Base-by-base conservation (phyloP, 768 basidiomycete species). In the Galerina sulciceps region DNA sequence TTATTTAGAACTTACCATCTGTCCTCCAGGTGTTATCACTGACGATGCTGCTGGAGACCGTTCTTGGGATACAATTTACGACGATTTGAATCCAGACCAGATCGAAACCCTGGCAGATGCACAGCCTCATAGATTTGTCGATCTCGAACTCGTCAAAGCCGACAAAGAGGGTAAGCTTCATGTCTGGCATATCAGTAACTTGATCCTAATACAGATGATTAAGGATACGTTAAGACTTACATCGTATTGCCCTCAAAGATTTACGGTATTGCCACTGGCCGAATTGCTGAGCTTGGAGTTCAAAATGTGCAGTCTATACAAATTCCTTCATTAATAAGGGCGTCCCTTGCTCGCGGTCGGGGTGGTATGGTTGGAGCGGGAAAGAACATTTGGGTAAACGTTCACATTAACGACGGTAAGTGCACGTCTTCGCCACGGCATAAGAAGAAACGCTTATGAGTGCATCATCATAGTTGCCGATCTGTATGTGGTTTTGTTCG, bases 281-380 rank as follows among this genome's bases (percentile, higher is more conserved):
- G 63, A 8, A 73, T 89, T n/a, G 79, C 81, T 40, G 77, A 83
- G n/a, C 67, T 72, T 6, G 85, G 81, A 4, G 72, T 89, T 35
- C 75, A 81, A 34, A 84, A 88, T 58, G 68, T 74, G 0, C 71
- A 78, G 47, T 87, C 85, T 0, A 68, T 73, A 4, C 83, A 83
- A 58, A 78, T 88, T 34, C 85, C 83, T 3, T 20, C 37, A 1
- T 65, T 84, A 5, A 80, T 88, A 57, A 70, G 70, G n/a, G 80
- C 79, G 0, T 66, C 79, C 18, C 61, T 87, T 41, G 72, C 65
- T 59, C 75, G 87, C 37, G 76, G 76, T 1, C 76, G 78, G 35
- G 85, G 76, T 0, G 85, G 84, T 13, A 70, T 84, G 62, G 73
- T 88, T 1, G 85, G 87, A 1, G 66, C 76, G 36, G 87, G 88